phyloP scores from a whole-genome alignment of 2,329 filamentous ascomycete species.

The Pseudophaeomoniella oleicola region DNA sequence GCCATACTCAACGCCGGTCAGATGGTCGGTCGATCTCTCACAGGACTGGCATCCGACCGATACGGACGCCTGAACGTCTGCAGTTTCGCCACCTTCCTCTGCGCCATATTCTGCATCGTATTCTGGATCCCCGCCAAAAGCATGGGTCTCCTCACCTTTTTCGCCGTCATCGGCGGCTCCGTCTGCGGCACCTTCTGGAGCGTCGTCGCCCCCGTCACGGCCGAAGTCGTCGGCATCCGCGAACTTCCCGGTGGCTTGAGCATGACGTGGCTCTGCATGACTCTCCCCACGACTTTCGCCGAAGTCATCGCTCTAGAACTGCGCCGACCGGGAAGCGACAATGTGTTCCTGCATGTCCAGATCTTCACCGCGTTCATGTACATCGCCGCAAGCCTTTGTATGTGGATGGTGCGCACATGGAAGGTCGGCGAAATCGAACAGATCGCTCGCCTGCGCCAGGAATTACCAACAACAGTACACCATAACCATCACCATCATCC shows the following conservation, averaged over 20 bases:
- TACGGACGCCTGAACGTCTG: slow-evolving; percentile 51
- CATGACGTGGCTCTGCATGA: slow-evolving; percentile 45
- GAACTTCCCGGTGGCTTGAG: slow-evolving; percentile 42
- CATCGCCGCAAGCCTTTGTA: slow-evolving; percentile 36
- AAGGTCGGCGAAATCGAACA: slow-evolving; percentile 20
- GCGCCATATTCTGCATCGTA: slow-evolving; percentile 42
- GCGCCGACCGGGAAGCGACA: slow-evolving; percentile 20
- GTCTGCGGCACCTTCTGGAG: slow-evolving; percentile 47
- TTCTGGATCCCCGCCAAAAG: slow-evolving; percentile 47
- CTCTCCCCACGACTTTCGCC: slow-evolving; percentile 32
- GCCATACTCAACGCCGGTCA: slow-evolving; percentile 51
- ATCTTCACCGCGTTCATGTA: slow-evolving; percentile 50
- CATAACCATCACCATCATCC: too few species aligned
- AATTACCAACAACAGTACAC: too few species aligned
- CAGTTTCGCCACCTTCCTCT: slow-evolving; percentile 36
- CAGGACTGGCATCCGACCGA: slow-evolving; percentile 48
- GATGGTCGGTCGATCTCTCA: slow-evolving; percentile 35
- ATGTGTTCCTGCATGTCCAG: slow-evolving; percentile 24
- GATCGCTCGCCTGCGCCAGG: neutral
- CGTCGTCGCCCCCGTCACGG: slow-evolving; percentile 42
- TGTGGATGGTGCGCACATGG: slow-evolving; percentile 26
- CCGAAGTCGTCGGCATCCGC: slow-evolving; percentile 46
- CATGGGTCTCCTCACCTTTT: slow-evolving; percentile 45
- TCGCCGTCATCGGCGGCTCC: slow-evolving; percentile 41
- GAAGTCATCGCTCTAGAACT: slow-evolving; percentile 47